These are phyloP conservation scores for Kluyveromyces sp. DNA, from an alignment of 1,139 yeast species.

Conservation along the genomic window DNA sequence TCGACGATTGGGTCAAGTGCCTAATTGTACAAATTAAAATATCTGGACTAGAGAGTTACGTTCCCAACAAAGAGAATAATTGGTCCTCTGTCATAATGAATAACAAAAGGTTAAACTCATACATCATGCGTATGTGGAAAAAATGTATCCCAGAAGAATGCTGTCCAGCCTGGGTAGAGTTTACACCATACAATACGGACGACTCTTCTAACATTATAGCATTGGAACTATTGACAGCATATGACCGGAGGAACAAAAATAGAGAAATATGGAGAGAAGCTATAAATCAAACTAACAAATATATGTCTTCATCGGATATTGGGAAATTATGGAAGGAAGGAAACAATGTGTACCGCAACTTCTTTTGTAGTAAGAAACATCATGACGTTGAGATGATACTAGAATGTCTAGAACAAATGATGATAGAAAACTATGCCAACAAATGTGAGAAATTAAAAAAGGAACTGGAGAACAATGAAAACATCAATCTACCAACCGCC, in stretches of 20 bases:
- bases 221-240: not conserved
- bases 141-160: not conserved
- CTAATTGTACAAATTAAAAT: not conserved
- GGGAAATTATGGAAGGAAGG: not conserved
- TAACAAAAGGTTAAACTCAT: not conserved
- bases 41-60: not conserved
- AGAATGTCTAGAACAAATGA: not conserved
- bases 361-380: not conserved
- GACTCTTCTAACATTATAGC: not conserved
- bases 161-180: not conserved
- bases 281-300: not conserved
- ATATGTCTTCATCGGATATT: not conserved
- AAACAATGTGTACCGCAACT: not conserved
- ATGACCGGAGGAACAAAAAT: not conserved
- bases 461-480: not conserved
- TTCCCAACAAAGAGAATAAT: not conserved
- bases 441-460: too few relatives aligned
- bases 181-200: not conserved
- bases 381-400: not conserved
- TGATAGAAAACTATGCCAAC: not conserved
- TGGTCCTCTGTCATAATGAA: not conserved
- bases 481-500: not conserved
- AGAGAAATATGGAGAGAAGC: not conserved
- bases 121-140: not conserved
- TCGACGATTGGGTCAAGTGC: not conserved